phyloP scores from a whole-genome alignment of 169 alveolate genomes.

The Cryptosporidium parvum region DNA sequence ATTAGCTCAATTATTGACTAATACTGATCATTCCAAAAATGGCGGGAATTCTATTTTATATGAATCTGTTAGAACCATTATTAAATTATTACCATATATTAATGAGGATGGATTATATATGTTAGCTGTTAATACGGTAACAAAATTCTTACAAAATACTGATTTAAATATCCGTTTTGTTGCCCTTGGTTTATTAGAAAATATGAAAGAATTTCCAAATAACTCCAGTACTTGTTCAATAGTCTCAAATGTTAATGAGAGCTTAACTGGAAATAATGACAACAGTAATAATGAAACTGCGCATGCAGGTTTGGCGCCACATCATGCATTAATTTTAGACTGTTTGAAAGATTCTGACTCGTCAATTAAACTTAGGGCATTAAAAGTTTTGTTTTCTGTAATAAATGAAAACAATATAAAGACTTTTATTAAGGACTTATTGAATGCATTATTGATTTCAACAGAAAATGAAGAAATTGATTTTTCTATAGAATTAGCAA shows the following conservation, averaged over 20 bases:
- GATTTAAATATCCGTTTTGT: conserved; percentile 93
- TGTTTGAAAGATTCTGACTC: conserved; percentile 96
- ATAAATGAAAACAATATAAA: conserved; percentile 92
- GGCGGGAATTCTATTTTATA: conserved; percentile 97
- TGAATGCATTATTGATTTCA: conserved; percentile 90
- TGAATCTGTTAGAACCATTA: conserved; percentile 97
- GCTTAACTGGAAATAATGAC: conserved; percentile 19
- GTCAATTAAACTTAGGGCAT: conserved; percentile 95
- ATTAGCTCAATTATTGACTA: conserved; percentile 94
- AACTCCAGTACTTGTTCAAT: conserved; percentile 4
- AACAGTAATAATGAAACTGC: conserved; percentile 63
- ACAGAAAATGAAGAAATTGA: conserved; percentile 92
- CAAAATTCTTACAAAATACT: conserved; percentile 92
- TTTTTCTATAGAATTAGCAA: conserved; percentile 82
- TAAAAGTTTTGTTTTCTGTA: conserved; percentile 94
- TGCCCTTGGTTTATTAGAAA: conserved; percentile 81
- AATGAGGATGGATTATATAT: conserved; percentile 86
- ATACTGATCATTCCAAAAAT: conserved; percentile 93
- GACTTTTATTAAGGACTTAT: conserved; percentile 91
- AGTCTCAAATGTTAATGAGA: background rate
- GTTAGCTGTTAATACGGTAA: conserved; percentile 94
- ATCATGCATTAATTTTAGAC: conserved; percentile 76
- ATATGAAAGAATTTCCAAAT: conserved; percentile 77
- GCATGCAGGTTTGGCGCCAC: conserved; percentile 31
- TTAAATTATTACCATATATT: conserved; percentile 68